Evolutionary conservation across 345 rosid species (phyloP).

Genomic region (thale cress (Arabidopsis thaliana)): TAIR10.1 NC_003075.7:15750001-15750500

Average conservation of each 20-base stretch:
- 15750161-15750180: conserved; percentile 7
- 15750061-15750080: conserved; percentile 89
- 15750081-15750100: conserved; percentile 80
- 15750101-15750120: not conserved
- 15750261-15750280: conserved; percentile 15
- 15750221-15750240: not conserved
- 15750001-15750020: not conserved
- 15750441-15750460: conserved; percentile 18
- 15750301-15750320: conserved; percentile 51
- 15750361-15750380: conserved; percentile 86
- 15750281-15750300: conserved; percentile 9
- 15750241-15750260: conserved; percentile 19
- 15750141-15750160: conserved; percentile 7
- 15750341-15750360: conserved; percentile 81
- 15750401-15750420: conserved; percentile 92
- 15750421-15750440: conserved; percentile 35
- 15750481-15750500: conserved; percentile 22
- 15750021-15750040: conserved; percentile 15
- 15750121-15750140: conserved; percentile 1
- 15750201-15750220: not conserved
- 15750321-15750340: conserved; percentile 74
- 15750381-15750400: conserved; percentile 82
- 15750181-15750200: not conserved
- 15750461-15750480: not conserved
- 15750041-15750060: conserved; percentile 52